Evolutionary conservation across 208 protist species (phyloP).

Genomic region (Acanthamoeba royreba): DNA sequence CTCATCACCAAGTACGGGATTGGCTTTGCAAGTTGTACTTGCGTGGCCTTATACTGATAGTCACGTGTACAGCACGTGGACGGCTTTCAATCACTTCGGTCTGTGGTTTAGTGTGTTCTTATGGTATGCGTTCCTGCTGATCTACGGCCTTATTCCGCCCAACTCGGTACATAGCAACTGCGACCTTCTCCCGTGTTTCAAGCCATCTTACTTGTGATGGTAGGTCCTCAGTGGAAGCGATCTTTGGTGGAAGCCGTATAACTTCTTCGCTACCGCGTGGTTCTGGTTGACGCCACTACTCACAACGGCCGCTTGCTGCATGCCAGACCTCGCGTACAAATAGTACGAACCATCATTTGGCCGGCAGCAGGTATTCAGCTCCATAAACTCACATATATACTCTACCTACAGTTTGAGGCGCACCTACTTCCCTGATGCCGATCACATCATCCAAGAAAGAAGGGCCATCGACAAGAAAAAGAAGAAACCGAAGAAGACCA

Average conservation of each 20-base stretch:
- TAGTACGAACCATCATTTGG: not conserved
- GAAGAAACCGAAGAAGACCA: not conserved
- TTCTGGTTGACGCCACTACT: constrained; percentile 11
- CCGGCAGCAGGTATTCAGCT: not conserved
- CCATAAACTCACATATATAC: not conserved
- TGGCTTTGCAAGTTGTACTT: no score
- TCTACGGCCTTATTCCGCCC: constrained; percentile 24
- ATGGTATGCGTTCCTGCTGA: constrained; percentile 2
- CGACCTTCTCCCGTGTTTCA: not conserved
- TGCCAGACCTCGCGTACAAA: constrained; percentile 10
- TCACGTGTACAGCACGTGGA: not conserved
- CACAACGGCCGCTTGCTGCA: not conserved
- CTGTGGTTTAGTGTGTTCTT: constrained; percentile 19
- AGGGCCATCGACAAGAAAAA: not conserved
- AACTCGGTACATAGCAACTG: not conserved
- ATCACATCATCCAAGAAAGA: constrained; percentile 33
- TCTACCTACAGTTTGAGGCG: not conserved
- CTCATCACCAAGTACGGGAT: constrained; percentile 17
- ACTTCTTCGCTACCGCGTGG: not conserved
- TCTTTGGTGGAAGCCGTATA: constrained; percentile 12
- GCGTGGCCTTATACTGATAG: no score
- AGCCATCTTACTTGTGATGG: not conserved
- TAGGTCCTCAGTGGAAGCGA: not conserved
- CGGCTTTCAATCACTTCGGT: not conserved
- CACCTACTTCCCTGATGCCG: constrained; percentile 7